phyloP scores from a whole-genome alignment of 371 early-diverging fungal genomes.

The Smittium mucronatum region DNA sequence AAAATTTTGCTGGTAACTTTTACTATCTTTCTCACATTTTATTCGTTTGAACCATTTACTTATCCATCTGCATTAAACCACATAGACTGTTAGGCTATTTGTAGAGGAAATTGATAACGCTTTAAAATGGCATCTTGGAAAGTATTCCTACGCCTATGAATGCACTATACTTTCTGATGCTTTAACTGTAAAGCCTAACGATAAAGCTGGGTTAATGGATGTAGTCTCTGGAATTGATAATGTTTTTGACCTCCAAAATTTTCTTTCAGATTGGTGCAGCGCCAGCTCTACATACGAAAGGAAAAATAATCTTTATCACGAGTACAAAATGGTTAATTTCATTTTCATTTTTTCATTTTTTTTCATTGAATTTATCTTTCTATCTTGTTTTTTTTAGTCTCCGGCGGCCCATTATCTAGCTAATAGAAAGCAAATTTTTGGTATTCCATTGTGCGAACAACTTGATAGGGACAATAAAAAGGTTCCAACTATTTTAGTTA shows the following conservation, averaged over 20 bases:
- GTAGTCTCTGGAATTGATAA: constrained; percentile 32
- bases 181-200: constrained; percentile 29
- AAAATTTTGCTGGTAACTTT: constrained; percentile 31
- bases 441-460: constrained; percentile 28
- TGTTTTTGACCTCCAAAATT: constrained; percentile 25
- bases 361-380: not conserved
- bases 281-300: constrained; percentile 19
- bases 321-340: constrained; percentile 24
- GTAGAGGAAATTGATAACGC: constrained; percentile 32
- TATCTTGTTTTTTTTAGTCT: not conserved
- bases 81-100: constrained; percentile 24
- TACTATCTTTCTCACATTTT: not conserved
- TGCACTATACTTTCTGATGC: constrained; percentile 31
- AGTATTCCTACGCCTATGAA: constrained; percentile 34
- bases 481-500: constrained; percentile 55
- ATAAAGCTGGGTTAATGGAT: constrained; percentile 27
- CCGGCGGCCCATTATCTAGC: constrained; percentile 25
- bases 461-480: constrained; percentile 49
- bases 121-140: constrained; percentile 30
- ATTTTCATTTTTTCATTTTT: not conserved
- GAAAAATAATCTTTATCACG: constrained; percentile 23
- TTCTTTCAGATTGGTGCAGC: constrained; percentile 17
- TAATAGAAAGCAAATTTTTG: constrained; percentile 24
- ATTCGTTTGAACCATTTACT: not conserved
- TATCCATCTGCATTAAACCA: not conserved